These are phyloP conservation scores for Phytophthora fragariaefolia DNA, from an alignment of 352 stramenopile species.

Conservation along the genomic window DNA sequence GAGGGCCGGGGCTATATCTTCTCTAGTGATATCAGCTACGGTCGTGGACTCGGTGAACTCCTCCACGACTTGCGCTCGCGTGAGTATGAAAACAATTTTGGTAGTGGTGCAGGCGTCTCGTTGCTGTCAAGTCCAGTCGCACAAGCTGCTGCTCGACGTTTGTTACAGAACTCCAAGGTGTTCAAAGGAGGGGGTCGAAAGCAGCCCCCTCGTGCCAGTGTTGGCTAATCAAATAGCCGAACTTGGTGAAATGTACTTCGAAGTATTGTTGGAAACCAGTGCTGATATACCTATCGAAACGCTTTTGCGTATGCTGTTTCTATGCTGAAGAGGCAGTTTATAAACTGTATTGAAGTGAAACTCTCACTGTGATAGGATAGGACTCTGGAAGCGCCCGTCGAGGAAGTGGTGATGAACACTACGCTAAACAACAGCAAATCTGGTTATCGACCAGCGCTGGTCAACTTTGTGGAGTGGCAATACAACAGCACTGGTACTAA, in stretches of 20 bases:
- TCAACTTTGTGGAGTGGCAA: too few species aligned
- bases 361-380: too few species aligned
- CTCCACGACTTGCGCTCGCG: slow-evolving; percentile 47
- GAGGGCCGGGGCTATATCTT: slow-evolving; percentile 54
- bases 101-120: slow-evolving; percentile 28
- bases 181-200: slow-evolving; percentile 18
- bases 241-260: slow-evolving; percentile 9
- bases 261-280: too few species aligned
- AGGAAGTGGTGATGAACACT: too few species aligned
- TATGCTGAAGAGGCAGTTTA: too few species aligned
- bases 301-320: too few species aligned
- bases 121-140: slow-evolving; percentile 43
- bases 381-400: too few species aligned
- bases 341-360: too few species aligned
- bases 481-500: too few species aligned
- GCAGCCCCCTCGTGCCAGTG: slow-evolving; percentile 26
- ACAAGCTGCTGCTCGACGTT: slow-evolving; percentile 42
- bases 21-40: slow-evolving; percentile 68
- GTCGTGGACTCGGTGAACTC: slow-evolving; percentile 65
- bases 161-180: slow-evolving; percentile 38
- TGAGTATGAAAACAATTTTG: slow-evolving; percentile 21
- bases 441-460: too few species aligned
- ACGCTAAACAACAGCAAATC: too few species aligned
- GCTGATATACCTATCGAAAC: too few species aligned
- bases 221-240: slow-evolving; percentile 28